Evolutionary conservation across 129 eudicot species (phyloP).

Genomic region (Smallanthus sonchifolius): DNA sequence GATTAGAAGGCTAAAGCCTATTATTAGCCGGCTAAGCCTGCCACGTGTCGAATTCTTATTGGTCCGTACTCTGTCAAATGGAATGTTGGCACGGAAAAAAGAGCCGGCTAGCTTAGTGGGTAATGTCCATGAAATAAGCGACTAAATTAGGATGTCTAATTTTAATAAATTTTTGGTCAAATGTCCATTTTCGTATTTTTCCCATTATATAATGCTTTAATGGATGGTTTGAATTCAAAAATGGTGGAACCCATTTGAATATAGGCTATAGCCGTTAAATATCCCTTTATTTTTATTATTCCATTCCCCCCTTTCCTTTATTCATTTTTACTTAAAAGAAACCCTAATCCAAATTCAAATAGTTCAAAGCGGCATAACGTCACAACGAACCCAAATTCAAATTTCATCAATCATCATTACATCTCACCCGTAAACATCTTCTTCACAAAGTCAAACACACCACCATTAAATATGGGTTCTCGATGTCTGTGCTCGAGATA

Average conservation of each 20-base stretch:
- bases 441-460: conserved; percentile 10
- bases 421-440: conserved; percentile 19
- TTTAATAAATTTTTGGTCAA: too few relatives aligned
- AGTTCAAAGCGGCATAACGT: conserved; percentile 31
- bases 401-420: conserved; percentile 16
- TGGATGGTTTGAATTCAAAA: not conserved
- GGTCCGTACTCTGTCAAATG: too few relatives aligned
- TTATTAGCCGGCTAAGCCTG: too few relatives aligned
- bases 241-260: not conserved
- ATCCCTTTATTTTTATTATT: not conserved
- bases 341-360: conserved; percentile 33
- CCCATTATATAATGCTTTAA: too few relatives aligned
- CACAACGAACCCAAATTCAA: conserved; percentile 23
- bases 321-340: conserved; percentile 1
- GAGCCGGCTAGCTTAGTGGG: too few relatives aligned
- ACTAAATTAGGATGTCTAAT: too few relatives aligned
- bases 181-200: too few relatives aligned
- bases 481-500: conserved; percentile 4
- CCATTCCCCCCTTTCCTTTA: not conserved
- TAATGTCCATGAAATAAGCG: too few relatives aligned
- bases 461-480: not conserved
- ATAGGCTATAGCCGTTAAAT: conserved; percentile 25
- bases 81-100: too few relatives aligned
- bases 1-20: too few relatives aligned
- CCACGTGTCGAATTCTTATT: too few relatives aligned